phyloP scores from a whole-genome alignment of 148 eudicot genomes.

The Rhododendron henanense region DNA sequence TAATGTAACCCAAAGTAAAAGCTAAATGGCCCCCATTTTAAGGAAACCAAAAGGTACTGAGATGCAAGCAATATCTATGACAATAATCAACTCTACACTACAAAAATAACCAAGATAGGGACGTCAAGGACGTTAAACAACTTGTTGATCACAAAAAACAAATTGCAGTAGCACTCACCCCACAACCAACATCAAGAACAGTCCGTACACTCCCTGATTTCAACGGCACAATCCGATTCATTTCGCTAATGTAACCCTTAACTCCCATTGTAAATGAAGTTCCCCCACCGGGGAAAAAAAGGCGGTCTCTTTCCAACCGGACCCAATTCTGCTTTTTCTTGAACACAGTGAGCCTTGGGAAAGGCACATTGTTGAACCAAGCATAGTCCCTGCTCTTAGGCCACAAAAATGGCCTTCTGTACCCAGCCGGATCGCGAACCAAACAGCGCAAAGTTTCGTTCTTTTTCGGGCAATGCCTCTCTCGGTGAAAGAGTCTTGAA shows the following conservation, averaged over 20 bases:
- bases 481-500: constrained; percentile 26
- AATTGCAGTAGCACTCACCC: constrained; percentile 29
- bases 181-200: constrained; percentile 59
- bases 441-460: constrained; percentile 39
- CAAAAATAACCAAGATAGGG: neutral
- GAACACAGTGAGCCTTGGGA: constrained; percentile 20
- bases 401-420: constrained; percentile 49
- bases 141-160: too few species aligned
- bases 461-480: constrained; percentile 59
- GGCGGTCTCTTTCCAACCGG: constrained; percentile 32
- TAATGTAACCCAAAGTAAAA: constrained; percentile 24
- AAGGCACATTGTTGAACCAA: constrained; percentile 56
- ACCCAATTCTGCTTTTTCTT: constrained; percentile 59
- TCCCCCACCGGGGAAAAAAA: constrained; percentile 60
- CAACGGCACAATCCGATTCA: constrained; percentile 36
- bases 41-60: too few species aligned
- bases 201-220: constrained; percentile 43
- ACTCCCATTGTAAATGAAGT: constrained; percentile 47
- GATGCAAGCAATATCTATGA: too few species aligned
- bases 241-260: constrained; percentile 31
- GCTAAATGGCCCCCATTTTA: too few species aligned
- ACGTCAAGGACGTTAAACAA: neutral
- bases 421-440: constrained; percentile 46
- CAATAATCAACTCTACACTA: neutral
- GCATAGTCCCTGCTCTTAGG: constrained; percentile 54